Evolutionary conservation across 306 rosid species (phyloP), one percentile per base, ranked within the genome.

Genomic region (Cucurbita moschata): DNA sequence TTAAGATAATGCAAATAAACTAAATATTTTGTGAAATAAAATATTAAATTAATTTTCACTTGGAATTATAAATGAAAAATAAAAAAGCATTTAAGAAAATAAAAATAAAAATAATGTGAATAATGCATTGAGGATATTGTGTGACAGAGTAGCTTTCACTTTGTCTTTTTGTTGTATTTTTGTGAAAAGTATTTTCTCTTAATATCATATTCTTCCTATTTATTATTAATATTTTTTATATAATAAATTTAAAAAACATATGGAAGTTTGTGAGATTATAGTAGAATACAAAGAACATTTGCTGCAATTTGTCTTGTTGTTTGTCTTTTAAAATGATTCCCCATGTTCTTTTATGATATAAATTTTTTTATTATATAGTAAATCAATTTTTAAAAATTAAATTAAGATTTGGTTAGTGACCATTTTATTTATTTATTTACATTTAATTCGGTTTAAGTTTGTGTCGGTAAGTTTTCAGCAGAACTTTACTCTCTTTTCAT

Each of bases 251-350:
- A 75, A 79, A 64, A 55, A 74, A 89, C 73, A 71, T 90, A 87
- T 93, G 97, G 96, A 83, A 35, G 82, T 18, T 82, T 88, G 51
- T 81, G 89, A 64, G 79, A 70, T 78, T 78, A 77, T 62, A 26
- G 14, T 38, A 56, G 69, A 43, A 58, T 38, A 73, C 77, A 51
- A 79, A 71, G 66, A 81, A 74, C 76, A 62, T 73, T 75, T 56
- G 44, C 55, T 53, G 50, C 58, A 69, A 69, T 49, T 77, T 86
- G 86, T 82, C 84, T 71, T 71, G 75, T 58, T 78, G 77, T 78
- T 79, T 84, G 86, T 86, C 83, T 76, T 80, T 76, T 76, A 51
- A 77, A 81, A 77, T 78, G 88, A 78, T 56, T 75, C 80, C 72
- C 79, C 81, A 80, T 87, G 87, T 96, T 83, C 72, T 77, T 69